phyloP scores from a whole-genome alignment of 2,329 filamentous ascomycete species.

The Penicillium sp. region DNA sequence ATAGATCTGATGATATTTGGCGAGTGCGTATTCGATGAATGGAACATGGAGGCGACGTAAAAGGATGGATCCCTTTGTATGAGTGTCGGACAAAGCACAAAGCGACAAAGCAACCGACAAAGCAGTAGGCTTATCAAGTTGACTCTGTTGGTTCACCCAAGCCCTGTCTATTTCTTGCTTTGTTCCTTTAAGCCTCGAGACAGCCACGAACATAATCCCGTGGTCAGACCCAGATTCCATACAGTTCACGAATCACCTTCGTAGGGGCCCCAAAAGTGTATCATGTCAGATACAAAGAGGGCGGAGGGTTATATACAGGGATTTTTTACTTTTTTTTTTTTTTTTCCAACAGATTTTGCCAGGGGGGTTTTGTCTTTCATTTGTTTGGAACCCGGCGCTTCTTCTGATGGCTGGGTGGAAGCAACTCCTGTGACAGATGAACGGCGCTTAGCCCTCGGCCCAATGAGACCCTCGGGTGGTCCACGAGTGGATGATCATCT shows the following conservation, averaged over 20 bases:
- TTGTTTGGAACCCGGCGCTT: constrained; percentile 9
- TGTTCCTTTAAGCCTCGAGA: constrained; percentile 1
- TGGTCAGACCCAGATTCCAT: not conserved
- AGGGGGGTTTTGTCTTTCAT: constrained; percentile 6
- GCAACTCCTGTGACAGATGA: constrained; percentile 12
- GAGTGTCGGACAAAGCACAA: not conserved
- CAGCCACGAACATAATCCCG: constrained; percentile 1
- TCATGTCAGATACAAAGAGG: constrained; percentile 5
- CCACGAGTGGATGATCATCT: not conserved
- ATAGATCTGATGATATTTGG: not conserved
- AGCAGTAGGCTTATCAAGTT: not conserved
- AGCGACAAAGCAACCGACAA: not conserved
- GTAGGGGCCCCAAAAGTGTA: not conserved
- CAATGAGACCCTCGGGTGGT: constrained; percentile 1
- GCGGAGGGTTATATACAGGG: not conserved
- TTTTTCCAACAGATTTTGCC: not conserved
- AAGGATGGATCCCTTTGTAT: constrained; percentile 5
- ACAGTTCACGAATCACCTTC: constrained; percentile 1
- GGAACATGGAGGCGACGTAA: constrained; percentile 4
- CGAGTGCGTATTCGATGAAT: not conserved
- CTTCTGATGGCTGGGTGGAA: constrained; percentile 4
- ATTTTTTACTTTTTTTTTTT: not conserved
- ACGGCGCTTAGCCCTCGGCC: constrained; percentile 8
- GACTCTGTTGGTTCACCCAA: not conserved
- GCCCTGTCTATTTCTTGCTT: not conserved